A percentile compares a stretch with the other conserved stretches of the same genome.
Conservation (phyloP, 2,329 filamentous ascomycete species). For the Hymenotorrendiella dingleyae region DNA sequence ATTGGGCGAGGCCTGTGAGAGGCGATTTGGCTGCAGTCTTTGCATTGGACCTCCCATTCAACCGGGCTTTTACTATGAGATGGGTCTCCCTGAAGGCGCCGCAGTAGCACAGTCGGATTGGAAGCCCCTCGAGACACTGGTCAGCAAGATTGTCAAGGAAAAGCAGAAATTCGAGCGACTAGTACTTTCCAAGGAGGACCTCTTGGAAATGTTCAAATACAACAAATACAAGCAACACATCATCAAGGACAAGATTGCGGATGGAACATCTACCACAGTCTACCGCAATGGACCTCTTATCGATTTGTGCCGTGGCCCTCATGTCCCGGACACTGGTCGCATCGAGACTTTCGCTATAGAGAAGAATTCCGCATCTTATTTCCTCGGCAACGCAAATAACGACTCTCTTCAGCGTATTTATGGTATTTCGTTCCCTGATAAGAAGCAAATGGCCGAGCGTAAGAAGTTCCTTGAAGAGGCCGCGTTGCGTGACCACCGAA, state of each 20-base stretch:
- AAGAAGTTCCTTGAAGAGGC: conserved; percentile 95
- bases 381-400: conserved; percentile 87
- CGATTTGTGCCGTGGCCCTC: conserved; percentile 90
- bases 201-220: conserved; percentile 94
- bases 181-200: conserved; percentile 80
- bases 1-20: conserved; percentile 89
- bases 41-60: conserved; percentile 91
- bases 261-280: conserved; percentile 86
- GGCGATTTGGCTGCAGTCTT: conserved; percentile 82
- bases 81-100: conserved; percentile 69
- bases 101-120: conserved; percentile 73
- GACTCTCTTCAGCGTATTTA: conserved; percentile 96
- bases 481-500: conserved; percentile 93
- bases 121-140: conserved; percentile 76
- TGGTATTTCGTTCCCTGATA: conserved; percentile 92
- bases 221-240: conserved; percentile 99
- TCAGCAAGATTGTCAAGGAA: conserved; percentile 84
- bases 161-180: conserved; percentile 93
- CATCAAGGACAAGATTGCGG: conserved; percentile 85
- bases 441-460: conserved; percentile 89
- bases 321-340: conserved; percentile 87
- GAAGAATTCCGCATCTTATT: conserved; percentile 75
- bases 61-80: conserved; percentile 96
- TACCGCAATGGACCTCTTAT: conserved; percentile 89
- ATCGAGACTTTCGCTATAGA: conserved; percentile 94